Evolutionary conservation across 2,329 filamentous ascomycete species (phyloP).

Genomic region (Nigrospora sphaerica): DNA sequence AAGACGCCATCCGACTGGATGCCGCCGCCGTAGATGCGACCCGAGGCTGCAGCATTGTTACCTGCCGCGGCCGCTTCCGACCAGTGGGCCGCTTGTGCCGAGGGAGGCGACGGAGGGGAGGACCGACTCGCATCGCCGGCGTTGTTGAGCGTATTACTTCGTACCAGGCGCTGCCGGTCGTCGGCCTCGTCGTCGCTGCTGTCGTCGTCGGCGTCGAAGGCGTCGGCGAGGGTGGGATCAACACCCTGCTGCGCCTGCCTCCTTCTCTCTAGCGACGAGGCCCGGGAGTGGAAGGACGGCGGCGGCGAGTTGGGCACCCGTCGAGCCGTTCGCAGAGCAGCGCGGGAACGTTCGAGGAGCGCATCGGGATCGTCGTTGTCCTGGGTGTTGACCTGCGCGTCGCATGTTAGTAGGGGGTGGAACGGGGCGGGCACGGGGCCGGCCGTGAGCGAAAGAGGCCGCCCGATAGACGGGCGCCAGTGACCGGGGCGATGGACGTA

Average conservation of each 20-base stretch:
- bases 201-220: slow-evolving; percentile 79
- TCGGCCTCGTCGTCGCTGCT: slow-evolving; percentile 66
- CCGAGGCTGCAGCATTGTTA: slow-evolving; percentile 24
- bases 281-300: slow-evolving; percentile 83
- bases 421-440: neutral
- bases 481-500: slow-evolving; percentile 23
- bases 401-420: slow-evolving; percentile 10
- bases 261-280: slow-evolving; percentile 56
- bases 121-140: neutral
- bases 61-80: slow-evolving; percentile 26
- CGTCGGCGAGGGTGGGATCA: slow-evolving; percentile 80
- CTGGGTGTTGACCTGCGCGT: slow-evolving; percentile 46
- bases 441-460: neutral
- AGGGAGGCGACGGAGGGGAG: neutral
- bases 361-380: slow-evolving; percentile 45
- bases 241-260: slow-evolving; percentile 33
- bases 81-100: slow-evolving; percentile 10
- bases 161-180: slow-evolving; percentile 81
- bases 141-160: slow-evolving; percentile 42
- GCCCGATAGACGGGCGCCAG: neutral
- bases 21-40: slow-evolving; percentile 61
- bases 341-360: slow-evolving; percentile 14
- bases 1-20: slow-evolving; percentile 92
- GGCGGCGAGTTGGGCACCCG: slow-evolving; percentile 53
- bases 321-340: slow-evolving; percentile 19